Evolutionary conservation across 2,329 filamentous ascomycete species (phyloP).

Genomic region (Kalmusia sp.): DNA sequence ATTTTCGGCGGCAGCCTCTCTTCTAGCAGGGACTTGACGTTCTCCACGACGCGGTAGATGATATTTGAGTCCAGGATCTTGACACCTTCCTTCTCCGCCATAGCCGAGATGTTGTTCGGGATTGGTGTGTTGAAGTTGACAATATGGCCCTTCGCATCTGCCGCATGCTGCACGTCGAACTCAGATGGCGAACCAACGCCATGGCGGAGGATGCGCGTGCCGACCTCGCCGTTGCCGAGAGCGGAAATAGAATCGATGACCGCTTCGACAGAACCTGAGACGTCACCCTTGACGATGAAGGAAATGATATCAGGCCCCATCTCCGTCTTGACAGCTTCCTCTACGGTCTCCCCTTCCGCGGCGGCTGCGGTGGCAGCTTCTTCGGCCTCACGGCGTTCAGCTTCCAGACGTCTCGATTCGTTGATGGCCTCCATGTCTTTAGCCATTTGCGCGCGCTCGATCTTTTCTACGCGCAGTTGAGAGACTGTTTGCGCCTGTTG

Average conservation of each 20-base stretch:
- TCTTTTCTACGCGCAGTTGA: constrained; percentile 75
- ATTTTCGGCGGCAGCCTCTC: constrained; percentile 72
- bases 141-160: constrained; percentile 75
- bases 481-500: constrained; percentile 79
- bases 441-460: constrained; percentile 70
- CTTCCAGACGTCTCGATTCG: constrained; percentile 62
- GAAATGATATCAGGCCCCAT: constrained; percentile 67
- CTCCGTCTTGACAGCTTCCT: constrained; percentile 49
- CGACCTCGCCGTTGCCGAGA: constrained; percentile 85
- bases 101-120: constrained; percentile 69
- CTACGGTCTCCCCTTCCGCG: constrained; percentile 25
- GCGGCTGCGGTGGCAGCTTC: constrained; percentile 51
- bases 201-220: constrained; percentile 76
- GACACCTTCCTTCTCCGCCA: constrained; percentile 76
- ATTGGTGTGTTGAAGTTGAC: constrained; percentile 85
- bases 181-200: constrained; percentile 80
- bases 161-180: constrained; percentile 88
- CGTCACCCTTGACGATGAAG: constrained; percentile 91
- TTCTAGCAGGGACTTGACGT: constrained; percentile 72
- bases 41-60: constrained; percentile 81
- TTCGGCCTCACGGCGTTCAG: constrained; percentile 68
- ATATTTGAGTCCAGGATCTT: constrained; percentile 83
- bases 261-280: constrained; percentile 92
- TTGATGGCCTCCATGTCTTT: constrained; percentile 80
- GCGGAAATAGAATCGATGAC: constrained; percentile 78